A percentile compares a stretch with the other conserved stretches of the same genome.
These are phyloP conservation scores for Aspergillus sojae DNA, from an alignment of 2,329 filamentous ascomycete genomes.

Conservation along the genomic window DNA sequence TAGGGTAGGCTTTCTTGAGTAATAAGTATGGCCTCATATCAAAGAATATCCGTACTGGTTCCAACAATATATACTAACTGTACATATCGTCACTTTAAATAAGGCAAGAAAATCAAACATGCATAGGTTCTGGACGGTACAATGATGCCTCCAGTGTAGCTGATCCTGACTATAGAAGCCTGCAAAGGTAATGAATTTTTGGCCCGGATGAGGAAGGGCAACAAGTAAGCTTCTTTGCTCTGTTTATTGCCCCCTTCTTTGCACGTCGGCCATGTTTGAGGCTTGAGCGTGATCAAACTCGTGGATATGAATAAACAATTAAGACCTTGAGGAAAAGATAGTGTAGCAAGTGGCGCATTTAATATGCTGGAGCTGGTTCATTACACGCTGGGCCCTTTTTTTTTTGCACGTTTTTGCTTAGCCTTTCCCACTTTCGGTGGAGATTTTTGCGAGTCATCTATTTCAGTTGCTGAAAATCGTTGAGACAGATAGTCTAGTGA, in stretches of 20 bases:
- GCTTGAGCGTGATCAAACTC: conserved; percentile 66
- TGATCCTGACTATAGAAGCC: not conserved
- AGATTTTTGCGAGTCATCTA: conserved; percentile 24
- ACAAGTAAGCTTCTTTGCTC: not conserved
- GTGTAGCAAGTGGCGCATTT: conserved; percentile 79
- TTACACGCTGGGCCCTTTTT: conserved; percentile 36
- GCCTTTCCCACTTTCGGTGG: conserved; percentile 51
- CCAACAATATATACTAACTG: not conserved
- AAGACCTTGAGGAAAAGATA: conserved; percentile 72
- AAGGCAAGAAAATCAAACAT: too few species aligned
- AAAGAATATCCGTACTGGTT: not conserved
- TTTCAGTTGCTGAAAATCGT: conserved; percentile 19
- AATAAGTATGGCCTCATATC: not conserved
- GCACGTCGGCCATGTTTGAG: not conserved
- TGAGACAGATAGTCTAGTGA: conserved; percentile 18
- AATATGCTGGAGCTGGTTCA: conserved; percentile 46
- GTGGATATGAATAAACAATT: conserved; percentile 73
- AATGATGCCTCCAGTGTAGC: not conserved
- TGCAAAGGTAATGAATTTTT: not conserved
- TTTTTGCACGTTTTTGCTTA: conserved; percentile 56
- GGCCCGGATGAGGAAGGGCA: not conserved
- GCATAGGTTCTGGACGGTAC: not conserved
- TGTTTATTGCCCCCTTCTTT: not conserved
- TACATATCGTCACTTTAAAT: not conserved
- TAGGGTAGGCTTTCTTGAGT: conserved; percentile 56